Conservation (phyloP, 139 green algal species). For the Volvox reticuliferus region DNA sequence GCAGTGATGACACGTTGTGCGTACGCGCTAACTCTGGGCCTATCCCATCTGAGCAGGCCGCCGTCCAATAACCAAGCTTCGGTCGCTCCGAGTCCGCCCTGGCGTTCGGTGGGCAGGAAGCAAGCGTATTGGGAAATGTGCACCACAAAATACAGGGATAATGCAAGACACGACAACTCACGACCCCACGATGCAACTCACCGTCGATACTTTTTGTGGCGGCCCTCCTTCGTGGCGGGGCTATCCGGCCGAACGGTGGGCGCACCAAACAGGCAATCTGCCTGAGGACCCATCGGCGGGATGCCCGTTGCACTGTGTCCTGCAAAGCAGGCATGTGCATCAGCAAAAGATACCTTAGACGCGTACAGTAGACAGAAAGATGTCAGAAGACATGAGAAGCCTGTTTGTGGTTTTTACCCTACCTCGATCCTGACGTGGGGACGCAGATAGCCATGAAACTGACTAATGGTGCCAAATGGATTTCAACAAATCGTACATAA, state of each 20-base stretch:
- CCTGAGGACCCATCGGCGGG: background rate
- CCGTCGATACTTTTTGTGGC: constrained; percentile 44
- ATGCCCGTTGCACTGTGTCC: background rate
- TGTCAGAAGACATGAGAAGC: too few species aligned
- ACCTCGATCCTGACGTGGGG: too few species aligned
- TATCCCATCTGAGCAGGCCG: constrained; percentile 16
- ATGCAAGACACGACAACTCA: too few species aligned
- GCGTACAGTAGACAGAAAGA: too few species aligned
- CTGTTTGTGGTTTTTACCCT: too few species aligned
- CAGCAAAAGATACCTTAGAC: background rate
- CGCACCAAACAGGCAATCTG: constrained; percentile 21
- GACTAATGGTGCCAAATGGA: too few species aligned
- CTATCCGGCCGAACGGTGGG: constrained; percentile 21
- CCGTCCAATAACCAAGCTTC: constrained; percentile 44
- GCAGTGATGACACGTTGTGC: constrained; percentile 42
- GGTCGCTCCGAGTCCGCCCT: constrained; percentile 43
- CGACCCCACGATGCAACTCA: background rate
- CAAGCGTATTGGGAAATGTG: background rate
- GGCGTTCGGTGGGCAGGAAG: background rate
- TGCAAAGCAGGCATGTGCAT: background rate
- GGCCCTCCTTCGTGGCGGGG: constrained; percentile 37
- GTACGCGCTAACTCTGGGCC: constrained; percentile 36
- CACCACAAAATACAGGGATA: background rate
- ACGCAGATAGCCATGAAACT: too few species aligned
- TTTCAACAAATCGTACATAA: too few species aligned